Conservation (phyloP, 1,284 basidiomycete genomes). For the Clitocybe nebularis region DNA sequence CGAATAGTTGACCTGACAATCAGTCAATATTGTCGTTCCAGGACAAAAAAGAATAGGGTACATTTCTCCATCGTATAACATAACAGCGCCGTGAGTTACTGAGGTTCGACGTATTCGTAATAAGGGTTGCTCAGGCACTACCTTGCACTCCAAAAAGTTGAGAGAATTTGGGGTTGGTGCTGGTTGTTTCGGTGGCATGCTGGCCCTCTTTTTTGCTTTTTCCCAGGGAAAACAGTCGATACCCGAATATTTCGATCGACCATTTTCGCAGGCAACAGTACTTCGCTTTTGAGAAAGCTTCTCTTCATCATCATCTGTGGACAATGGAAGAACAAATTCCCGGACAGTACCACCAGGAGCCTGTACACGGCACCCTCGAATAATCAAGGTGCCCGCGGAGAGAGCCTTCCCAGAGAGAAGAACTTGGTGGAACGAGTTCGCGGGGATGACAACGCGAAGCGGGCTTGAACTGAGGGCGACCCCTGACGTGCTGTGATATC, state of each 20-base stretch:
- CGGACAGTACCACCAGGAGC: conserved; percentile 69
- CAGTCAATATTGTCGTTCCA: conserved; percentile 12
- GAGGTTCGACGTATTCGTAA: conserved; percentile 84
- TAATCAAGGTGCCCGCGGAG: conserved; percentile 60
- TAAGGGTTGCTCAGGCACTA: conserved; percentile 84
- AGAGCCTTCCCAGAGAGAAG: conserved; percentile 68
- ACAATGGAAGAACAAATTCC: conserved; percentile 76
- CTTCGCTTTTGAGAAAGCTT: conserved; percentile 52
- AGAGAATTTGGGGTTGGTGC: conserved; percentile 28
- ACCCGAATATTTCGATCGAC: conserved; percentile 67
- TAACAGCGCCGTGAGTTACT: conserved; percentile 85
- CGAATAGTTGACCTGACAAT: conserved; percentile 68
- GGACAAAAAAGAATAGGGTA: conserved; percentile 32
- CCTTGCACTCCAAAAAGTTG: conserved; percentile 67
- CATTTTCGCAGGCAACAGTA: conserved; percentile 58
- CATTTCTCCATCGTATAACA: conserved; percentile 93
- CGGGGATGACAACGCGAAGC: conserved; percentile 58
- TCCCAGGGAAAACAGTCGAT: conserved; percentile 64
- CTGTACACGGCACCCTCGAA: conserved; percentile 79
- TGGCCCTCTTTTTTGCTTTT: conserved; percentile 36
- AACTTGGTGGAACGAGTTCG: conserved; percentile 72
- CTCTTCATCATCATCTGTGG: conserved; percentile 71
- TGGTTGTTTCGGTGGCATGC: conserved; percentile 25
- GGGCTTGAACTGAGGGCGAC: conserved; percentile 68
- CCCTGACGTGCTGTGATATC: conserved; percentile 68